Base-by-base conservation (phyloP, 352 stramenopile species). In the Albugo candida region DNA sequence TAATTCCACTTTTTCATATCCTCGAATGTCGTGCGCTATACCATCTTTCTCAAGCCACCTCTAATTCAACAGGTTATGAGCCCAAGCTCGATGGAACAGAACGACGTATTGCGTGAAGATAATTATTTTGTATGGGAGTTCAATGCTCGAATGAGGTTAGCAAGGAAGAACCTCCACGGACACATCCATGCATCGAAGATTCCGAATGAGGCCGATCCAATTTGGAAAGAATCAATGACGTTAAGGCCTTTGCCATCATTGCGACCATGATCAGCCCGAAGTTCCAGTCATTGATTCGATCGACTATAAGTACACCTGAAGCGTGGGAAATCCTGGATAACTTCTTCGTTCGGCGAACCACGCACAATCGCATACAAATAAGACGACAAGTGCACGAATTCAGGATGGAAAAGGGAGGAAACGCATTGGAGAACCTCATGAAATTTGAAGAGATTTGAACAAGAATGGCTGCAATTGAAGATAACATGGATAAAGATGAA, bases 341-440 rank as follows among this genome's bases (percentile, higher is more conserved):
- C 1, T 60, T 63, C 24, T 63, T 63, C 36, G 48, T 59, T n/a
- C 56, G 56, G 44, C 43, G 45, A 4, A 53, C 21, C 13, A 46
- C 53, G 18, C 40, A 56, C 49, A 53, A 60, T 20, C 48, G 49
- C 8, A 51, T 60, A 2, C 56, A 63, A 43, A 34, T 63, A 16
- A 35, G 56, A 10, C 51, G 52, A 18, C 17, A 63, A 35, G 34
- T 59, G 0, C 38, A 60, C 11, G 56, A 57, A 3, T 63, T 63
- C 20, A 24, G 8, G 8, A 19, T 43, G 38, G 38, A 43, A 3
- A 24, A 43, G 20, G 38, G 38, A 19, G 44, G 27, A 13, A 24
- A 60, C 16, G 27, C 52, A 18, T 54, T 63, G 34, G 34, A 59
- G 14, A 43, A 59, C 18, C 13, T 63, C 2, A 42, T 63, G 18